These are phyloP conservation scores for Botrytis cinerea DNA, from an alignment of 2,329 filamentous ascomycete genomes.

Conservation along the genomic window DNA sequence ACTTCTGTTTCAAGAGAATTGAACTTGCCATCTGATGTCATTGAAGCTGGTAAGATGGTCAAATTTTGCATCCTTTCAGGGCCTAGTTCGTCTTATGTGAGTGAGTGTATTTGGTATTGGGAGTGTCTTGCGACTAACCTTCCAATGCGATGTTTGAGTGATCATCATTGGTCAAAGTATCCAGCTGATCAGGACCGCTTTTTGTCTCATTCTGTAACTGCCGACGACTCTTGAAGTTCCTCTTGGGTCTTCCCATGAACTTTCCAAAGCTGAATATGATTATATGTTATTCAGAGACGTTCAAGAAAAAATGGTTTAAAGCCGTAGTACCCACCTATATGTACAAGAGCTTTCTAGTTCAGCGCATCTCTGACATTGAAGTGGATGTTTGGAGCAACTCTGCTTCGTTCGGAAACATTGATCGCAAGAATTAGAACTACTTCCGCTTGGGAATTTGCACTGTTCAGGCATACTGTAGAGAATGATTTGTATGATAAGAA, in stretches of 20 bases:
- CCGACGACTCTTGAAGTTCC: not conserved
- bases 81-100: not conserved
- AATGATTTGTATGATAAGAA: not conserved
- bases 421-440: constrained; percentile 6
- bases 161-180: not conserved
- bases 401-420: constrained; percentile 12
- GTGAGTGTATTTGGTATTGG: not conserved
- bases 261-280: not conserved
- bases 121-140: not conserved
- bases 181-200: not conserved
- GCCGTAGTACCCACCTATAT: not conserved
- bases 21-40: not conserved
- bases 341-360: not conserved
- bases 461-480: not conserved
- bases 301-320: not conserved
- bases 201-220: not conserved
- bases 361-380: constrained; percentile 2
- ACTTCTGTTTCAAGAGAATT: not conserved
- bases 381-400: constrained; percentile 4
- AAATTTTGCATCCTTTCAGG: not conserved
- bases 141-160: not conserved
- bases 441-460: not conserved
- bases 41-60: not conserved
- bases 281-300: not conserved
- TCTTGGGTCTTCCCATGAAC: constrained; percentile 3